Conservation (phyloP, 495 filamentous ascomycete species). For the Penicillium macrosclerotiorum region DNA sequence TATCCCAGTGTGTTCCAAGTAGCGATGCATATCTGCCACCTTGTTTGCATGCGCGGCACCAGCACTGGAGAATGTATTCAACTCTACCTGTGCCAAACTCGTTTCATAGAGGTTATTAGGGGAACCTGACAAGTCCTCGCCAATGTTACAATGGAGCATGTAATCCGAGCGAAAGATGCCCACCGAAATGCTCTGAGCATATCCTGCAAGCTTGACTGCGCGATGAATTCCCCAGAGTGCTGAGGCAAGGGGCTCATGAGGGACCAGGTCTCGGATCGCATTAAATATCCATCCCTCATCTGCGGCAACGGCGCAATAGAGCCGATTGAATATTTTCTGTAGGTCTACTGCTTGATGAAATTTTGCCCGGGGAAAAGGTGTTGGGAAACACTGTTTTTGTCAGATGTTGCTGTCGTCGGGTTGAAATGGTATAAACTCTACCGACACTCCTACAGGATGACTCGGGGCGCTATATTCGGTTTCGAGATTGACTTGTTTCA, state of each 20-base stretch:
- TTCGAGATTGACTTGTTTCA: slow-evolving; percentile 57
- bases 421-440: neutral
- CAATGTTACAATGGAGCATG: slow-evolving; percentile 63
- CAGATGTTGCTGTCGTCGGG: neutral
- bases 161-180: slow-evolving; percentile 90
- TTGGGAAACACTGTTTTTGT: slow-evolving; percentile 55
- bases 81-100: slow-evolving; percentile 81
- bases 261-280: slow-evolving; percentile 40
- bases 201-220: slow-evolving; percentile 62
- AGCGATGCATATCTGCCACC: slow-evolving; percentile 65
- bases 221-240: slow-evolving; percentile 76
- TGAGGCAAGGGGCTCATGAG: slow-evolving; percentile 66
- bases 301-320: slow-evolving; percentile 73
- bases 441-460: slow-evolving; percentile 68
- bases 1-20: slow-evolving; percentile 21
- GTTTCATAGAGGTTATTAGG: neutral
- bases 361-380: slow-evolving; percentile 67
- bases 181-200: slow-evolving; percentile 60
- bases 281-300: slow-evolving; percentile 68
- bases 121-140: neutral
- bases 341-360: slow-evolving; percentile 68
- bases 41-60: slow-evolving; percentile 60
- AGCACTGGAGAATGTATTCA: slow-evolving; percentile 87
- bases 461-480: slow-evolving; percentile 62
- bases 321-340: slow-evolving; percentile 72